Evolutionary conservation across 148 eudicot species (phyloP), one percentile per base, ranked within the genome.

Genomic region (Rhododendron vialii): DNA sequence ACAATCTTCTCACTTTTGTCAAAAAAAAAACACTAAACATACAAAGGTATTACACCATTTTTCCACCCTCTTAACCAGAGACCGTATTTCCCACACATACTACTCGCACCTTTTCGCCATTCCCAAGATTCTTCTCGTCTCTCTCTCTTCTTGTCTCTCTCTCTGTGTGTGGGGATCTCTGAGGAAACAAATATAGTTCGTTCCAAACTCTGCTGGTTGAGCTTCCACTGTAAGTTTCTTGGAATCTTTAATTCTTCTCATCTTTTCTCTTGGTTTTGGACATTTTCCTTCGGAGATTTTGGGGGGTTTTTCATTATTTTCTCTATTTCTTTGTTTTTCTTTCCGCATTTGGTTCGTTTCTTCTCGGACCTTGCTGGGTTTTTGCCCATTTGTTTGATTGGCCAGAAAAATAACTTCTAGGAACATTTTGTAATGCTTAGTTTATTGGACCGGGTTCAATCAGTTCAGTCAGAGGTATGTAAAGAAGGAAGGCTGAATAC

Each of bases 171-270:
- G 36, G 30, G 38, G 38, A 36, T 36, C 38, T 36, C 59, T 26
- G 82, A 77, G 82, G 33, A 48, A 79, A 10, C 82, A 79, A 4
- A 5, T 47, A 9, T 53, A 79, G 82, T 47, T 79, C 13, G 26
- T 79, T 11, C 45, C 78, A 26, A 8, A 83, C 22, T 67, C 53
- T 63, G 47, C 85, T 45, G 71, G 57, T 28, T 67, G 85, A n/a
- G 41, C 22, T 45, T 30, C 38, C 84, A 38, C 53, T 26, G 85
- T 83, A 83, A 83, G 85, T 26, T 45, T 81, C 65, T 28, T 83
- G 35, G 18, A 82, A 61, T 82, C 22, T 65, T 43, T 26, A n/a
- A 53, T 81, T 81, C 53, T 30, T 77, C 81, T 41, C 13, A 7
- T 43, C 26, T 41, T 78, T 22, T 33, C 7, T 51, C 43, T 20